Evolutionary conservation across 169 alveolate species (phyloP), one percentile per base, ranked within the genome.

Genomic region (Plasmodium vivax): DNA sequence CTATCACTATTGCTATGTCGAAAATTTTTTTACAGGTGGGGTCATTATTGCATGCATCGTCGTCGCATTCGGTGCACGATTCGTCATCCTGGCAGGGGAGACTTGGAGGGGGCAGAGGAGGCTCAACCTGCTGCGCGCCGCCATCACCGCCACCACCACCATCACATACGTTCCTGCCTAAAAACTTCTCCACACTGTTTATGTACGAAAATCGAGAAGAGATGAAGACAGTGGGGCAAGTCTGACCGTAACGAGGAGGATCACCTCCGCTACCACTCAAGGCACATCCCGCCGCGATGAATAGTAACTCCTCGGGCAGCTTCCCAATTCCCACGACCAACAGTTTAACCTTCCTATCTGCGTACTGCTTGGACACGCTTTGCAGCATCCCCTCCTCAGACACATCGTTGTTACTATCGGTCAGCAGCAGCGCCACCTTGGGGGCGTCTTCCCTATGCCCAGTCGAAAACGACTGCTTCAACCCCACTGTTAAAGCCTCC

Each of bases 371-470:
- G 36, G 84, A 73, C 36, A 85, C 14, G 14, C 41, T 56, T 62
- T 85, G 79, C 56, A 85, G 47, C 58, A 23, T 19, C 12, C 47
- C 43, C 30, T 73, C 47, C 58, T 85, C 93, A 74, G 84, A 85
- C 79, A 51, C 30, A 74, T 85, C 93, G 75, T 51, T 75, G 80
- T 85, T 51, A 85, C 93, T 85, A 74, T 74, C 47, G 47, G 93
- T 85, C 12, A 85, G 85, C 75, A 85, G 79, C 30, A 85, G 8
- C 32, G 93, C 58, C 51, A 85, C 30, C 58, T 85, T 85, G 14
- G 93, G 93, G 0, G 93, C 93, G 10, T 85, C 79, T 68, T 68
- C 93, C 62, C 93, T 85, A 36, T 85, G 30, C 1, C 93, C 93
- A 51, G 75, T 85, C 79, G 85, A 83, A 85, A 85, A 85, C 5